These are phyloP conservation scores for Macroventuria anomochaeta DNA, from an alignment of 2,329 filamentous ascomycete species.

Conservation along the genomic window DNA sequence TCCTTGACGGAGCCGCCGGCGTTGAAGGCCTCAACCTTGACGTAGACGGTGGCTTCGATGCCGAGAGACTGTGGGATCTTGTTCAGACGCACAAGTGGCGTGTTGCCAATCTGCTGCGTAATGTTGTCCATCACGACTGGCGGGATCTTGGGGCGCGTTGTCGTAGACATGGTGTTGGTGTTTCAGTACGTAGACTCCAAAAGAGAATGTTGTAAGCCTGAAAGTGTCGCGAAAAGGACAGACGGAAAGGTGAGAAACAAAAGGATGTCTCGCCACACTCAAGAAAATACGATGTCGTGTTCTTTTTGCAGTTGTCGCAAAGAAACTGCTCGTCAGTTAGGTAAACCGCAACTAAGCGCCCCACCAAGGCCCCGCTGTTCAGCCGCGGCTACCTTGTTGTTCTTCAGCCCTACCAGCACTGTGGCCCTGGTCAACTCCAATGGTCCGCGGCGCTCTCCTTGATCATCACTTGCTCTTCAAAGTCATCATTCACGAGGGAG, in stretches of 20 bases:
- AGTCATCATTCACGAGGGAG: background rate
- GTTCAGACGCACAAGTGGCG: slow-evolving; percentile 92
- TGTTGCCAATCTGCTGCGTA: slow-evolving; percentile 90
- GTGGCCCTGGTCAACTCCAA: background rate
- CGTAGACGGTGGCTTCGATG: slow-evolving; percentile 87
- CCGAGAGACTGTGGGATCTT: slow-evolving; percentile 90
- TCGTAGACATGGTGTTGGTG: slow-evolving; percentile 53
- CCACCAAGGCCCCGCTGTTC: slow-evolving; percentile 11
- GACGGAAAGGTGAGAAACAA: slow-evolving; percentile 1
- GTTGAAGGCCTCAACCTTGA: slow-evolving; percentile 92
- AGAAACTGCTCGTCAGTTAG: slow-evolving; percentile 18
- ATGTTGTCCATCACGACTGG: slow-evolving; percentile 69
- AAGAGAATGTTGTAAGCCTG: background rate
- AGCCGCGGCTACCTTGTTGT: slow-evolving; percentile 14
- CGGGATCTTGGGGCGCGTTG: slow-evolving; percentile 58
- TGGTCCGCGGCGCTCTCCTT: background rate
- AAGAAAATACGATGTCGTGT: slow-evolving; percentile 16
- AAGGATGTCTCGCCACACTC: slow-evolving; percentile 11
- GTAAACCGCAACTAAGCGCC: slow-evolving; percentile 19
- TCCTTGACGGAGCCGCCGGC: slow-evolving; percentile 94
- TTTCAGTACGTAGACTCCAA: background rate
- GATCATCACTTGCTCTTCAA: too few species aligned
- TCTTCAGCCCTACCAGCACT: slow-evolving; percentile 8
- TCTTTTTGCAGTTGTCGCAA: slow-evolving; percentile 17
- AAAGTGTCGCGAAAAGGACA: background rate